Base-by-base conservation (phyloP, 1,284 basidiomycete species). In the Entoloma clypeatum region DNA sequence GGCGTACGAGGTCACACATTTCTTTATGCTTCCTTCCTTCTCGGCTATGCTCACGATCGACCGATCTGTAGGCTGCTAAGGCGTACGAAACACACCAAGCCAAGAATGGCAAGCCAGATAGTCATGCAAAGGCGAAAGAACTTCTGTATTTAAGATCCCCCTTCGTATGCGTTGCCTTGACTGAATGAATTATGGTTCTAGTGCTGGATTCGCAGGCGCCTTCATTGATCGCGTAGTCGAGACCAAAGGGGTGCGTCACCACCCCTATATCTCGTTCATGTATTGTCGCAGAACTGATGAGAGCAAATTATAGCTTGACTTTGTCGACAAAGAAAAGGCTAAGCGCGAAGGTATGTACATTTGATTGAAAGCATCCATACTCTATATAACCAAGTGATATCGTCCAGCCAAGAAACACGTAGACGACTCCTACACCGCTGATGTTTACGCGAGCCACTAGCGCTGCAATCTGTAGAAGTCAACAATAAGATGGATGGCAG, bases 31-130 rank as follows among this genome's bases (percentile, higher is more conserved):
- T 18, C 21, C 8, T 27, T 27, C n/a, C n/a, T n/a, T n/a, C n/a
- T n/a, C n/a, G n/a, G n/a, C n/a, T n/a, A n/a, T n/a, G n/a, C n/a
- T n/a, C n/a, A n/a, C n/a, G n/a, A n/a, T n/a, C 22, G 5, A 39
- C 21, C 5, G 8, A 25, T n/a, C 18, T 11, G n/a, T 21, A 77
- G 68, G 78, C 76, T 33, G 73, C 74, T 14, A 75, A 75, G 51
- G 72, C 71, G 7, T 80, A 79, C 59, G 74, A 79, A 55, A 54
- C 74, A 3, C 74, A 77, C 54, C 49, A 55, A 41, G 65, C 53
- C 11, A 37, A 25, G 36, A 71, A 77, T 36, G 77, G 77, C 19
- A 48, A 71, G 39, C 69, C 68, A 16, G 51, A 50, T 21, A 56
- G 35, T 23, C 70, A 72, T 47, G 65, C 58, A 3, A 56, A 68